Evolutionary conservation across 2,329 filamentous ascomycete species (phyloP).

Genomic region (Aspergillus jensenii): DNA sequence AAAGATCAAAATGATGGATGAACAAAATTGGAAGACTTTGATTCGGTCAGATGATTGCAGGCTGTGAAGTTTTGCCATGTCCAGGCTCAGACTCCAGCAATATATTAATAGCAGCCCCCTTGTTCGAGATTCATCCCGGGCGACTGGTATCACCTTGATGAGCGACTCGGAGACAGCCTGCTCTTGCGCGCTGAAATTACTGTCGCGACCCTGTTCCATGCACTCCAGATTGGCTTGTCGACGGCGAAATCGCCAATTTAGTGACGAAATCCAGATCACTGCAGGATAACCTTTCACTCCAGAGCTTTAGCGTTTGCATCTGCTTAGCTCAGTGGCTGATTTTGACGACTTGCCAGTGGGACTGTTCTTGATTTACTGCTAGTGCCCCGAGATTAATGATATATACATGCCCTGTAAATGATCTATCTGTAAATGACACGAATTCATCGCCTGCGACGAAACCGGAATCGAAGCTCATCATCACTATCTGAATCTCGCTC

Average conservation of each 20-base stretch:
- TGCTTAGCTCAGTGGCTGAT: not conserved
- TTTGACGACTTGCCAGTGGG: not conserved
- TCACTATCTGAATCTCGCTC: constrained; percentile 55
- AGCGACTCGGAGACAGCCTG: not conserved
- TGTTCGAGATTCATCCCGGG: constrained; percentile 4
- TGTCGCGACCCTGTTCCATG: not conserved
- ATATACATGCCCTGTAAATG: constrained; percentile 5
- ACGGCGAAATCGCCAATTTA: not conserved
- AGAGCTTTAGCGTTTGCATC: not conserved
- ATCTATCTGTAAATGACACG: constrained; percentile 7
- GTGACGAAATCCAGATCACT: not conserved
- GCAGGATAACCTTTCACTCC: constrained; percentile 1
- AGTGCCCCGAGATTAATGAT: not conserved
- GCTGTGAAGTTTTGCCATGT: constrained; percentile 1
- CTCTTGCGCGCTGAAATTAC: not conserved
- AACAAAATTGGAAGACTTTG: not conserved
- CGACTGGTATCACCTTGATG: not conserved
- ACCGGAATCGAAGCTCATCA: constrained; percentile 57
- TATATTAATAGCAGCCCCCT: constrained; percentile 13
- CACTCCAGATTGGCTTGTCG: not conserved
- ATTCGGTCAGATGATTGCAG: constrained; percentile 6
- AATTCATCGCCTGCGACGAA: constrained; percentile 46
- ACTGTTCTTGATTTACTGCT: not conserved
- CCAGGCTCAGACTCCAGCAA: not conserved
- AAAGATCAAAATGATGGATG: not conserved